Conservation (phyloP, 306 rosid species). For the Quercus variabilis region DNA sequence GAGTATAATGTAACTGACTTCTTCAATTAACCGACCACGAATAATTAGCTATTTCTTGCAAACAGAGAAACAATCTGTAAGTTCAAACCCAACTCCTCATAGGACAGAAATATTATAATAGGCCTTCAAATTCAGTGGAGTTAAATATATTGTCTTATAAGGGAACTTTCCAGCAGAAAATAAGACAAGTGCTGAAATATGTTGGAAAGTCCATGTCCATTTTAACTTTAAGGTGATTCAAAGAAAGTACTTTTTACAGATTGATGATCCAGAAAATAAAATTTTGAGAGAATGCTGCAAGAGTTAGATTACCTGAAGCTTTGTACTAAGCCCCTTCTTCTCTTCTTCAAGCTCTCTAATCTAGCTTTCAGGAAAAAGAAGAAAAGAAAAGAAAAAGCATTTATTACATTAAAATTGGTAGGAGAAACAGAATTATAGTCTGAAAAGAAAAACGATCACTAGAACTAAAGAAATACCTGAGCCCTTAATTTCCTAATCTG, state of each 20-base stretch:
- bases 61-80: not conserved
- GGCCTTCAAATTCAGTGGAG: not conserved
- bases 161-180: not conserved
- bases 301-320: constrained; percentile 78
- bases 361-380: constrained; percentile 68
- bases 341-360: constrained; percentile 99
- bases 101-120: not conserved
- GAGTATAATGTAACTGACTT: not conserved
- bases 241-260: not conserved
- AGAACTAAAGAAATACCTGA: constrained; percentile 54
- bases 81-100: not conserved
- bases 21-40: not conserved
- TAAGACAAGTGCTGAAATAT: not conserved
- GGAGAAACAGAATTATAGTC: constrained; percentile 12
- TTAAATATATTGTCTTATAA: not conserved
- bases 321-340: constrained; percentile 88
- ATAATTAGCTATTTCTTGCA: not conserved
- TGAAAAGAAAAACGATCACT: constrained; percentile 20
- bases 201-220: not conserved
- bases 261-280: constrained; percentile 4
- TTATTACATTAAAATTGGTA: constrained; percentile 16
- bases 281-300: not conserved
- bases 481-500: constrained; percentile 88
- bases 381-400: not conserved
- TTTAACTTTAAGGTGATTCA: not conserved